These are phyloP conservation scores for Nemania diffusa DNA, from an alignment of 2,329 filamentous ascomycete species.

Conservation along the genomic window DNA sequence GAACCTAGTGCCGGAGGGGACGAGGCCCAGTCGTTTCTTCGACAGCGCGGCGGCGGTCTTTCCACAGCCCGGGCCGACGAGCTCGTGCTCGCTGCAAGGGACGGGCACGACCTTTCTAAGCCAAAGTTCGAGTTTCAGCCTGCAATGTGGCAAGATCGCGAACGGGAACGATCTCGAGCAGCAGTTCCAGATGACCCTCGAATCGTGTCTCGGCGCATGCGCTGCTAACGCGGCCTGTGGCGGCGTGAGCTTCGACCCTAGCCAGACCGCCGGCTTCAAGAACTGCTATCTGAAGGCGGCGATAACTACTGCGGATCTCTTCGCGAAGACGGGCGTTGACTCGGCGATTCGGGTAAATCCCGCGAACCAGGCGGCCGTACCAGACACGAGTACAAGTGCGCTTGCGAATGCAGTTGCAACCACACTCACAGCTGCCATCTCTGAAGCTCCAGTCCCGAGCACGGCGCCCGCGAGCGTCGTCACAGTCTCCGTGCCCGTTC, in stretches of 20 bases:
- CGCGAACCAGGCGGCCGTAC: background rate
- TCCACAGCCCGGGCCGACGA: constrained; percentile 29
- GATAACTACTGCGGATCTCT: constrained; percentile 26
- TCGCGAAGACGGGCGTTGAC: constrained; percentile 42
- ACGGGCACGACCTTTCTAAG: constrained; percentile 27
- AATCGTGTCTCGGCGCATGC: constrained; percentile 36
- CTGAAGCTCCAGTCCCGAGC: constrained; percentile 5
- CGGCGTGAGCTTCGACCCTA: constrained; percentile 48
- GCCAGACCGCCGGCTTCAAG: constrained; percentile 33
- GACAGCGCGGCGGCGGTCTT: constrained; percentile 33
- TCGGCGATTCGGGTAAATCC: constrained; percentile 39
- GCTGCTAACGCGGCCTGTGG: constrained; percentile 39
- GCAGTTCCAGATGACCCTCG: constrained; percentile 36
- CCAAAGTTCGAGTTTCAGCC: constrained; percentile 24
- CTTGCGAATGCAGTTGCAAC: background rate
- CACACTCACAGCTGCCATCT: background rate
- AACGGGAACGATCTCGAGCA: constrained; percentile 36
- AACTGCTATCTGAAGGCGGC: constrained; percentile 44
- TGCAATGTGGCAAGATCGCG: constrained; percentile 29
- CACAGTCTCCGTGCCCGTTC: constrained; percentile 30
- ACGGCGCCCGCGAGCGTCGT: constrained; percentile 4
- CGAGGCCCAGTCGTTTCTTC: constrained; percentile 25
- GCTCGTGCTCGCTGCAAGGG: constrained; percentile 32
- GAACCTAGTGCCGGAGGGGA: constrained; percentile 21
- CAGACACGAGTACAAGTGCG: background rate